Evolutionary conservation across 169 alveolate species (phyloP), one percentile per base, ranked within the genome.

Genomic region (Plasmodium vivax): DNA sequence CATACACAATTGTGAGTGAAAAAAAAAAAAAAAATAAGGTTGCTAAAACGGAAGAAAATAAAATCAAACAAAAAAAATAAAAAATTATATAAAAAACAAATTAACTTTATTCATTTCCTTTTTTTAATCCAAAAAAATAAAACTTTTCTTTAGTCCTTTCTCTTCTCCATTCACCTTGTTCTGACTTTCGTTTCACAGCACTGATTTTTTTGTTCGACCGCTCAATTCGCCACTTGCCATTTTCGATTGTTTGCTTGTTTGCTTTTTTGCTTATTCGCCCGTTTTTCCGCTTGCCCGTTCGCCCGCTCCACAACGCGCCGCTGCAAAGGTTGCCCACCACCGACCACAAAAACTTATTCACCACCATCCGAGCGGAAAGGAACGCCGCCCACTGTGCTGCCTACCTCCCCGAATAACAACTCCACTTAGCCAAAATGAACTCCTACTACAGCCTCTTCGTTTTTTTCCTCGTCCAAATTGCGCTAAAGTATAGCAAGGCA

Each of bases 401-500:
- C n/a, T 19, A 47, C 36, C 19, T 3, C 72, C 62, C 72, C 72
- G 34, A 9, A 34, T 19, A 30, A 54, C 68, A 14, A 36, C n/a
- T 7, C 43, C 62, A 32, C 79, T 85, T 14, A 4, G 56, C n/a
- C 41, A 85, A 85, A 73, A 85, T 85, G 93, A 85, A 85, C 43
- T 75, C 77, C 32, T 77, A 30, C 68, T 85, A 85, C 93, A 74
- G 71, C 58, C 34, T 75, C 34, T 75, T 85, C 81, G 62, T 71
- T 51, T 73, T 85, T 75, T 38, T 85, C 27, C 62, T 75, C 12
- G 36, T 51, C 36, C 83, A 71, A 32, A 83, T 85, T 75, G 85
- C 58, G 41, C 32, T 85, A n/a, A 73, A 74, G 62, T 75, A 68
- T 51, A 16, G 62, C 80, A 85, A 75, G 8, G 81, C 93, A 74